A percentile compares a stretch with the other conserved stretches of the same genome.
phyloP scores from a whole-genome alignment of 176 grass and related monocot genomes.

The Carex littledalei region DNA sequence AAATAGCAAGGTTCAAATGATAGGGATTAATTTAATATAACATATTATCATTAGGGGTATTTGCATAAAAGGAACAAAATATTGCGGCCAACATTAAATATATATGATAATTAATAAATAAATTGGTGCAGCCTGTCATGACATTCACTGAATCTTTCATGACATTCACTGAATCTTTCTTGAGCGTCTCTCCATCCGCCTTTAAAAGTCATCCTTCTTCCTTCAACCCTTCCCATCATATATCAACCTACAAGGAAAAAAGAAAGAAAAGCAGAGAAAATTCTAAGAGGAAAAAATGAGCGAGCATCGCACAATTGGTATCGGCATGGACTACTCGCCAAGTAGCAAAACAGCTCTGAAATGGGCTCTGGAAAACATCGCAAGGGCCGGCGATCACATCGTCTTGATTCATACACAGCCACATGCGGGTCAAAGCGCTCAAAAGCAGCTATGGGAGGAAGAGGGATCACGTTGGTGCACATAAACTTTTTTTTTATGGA shows the following conservation, averaged over 20 bases:
- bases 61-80: not conserved
- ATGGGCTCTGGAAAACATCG: conserved; percentile 64
- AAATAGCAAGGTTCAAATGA: not conserved
- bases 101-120: not conserved
- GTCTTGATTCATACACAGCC: conserved; percentile 60
- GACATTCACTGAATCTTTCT: conserved; percentile 2
- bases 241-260: not conserved
- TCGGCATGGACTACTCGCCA: conserved; percentile 70
- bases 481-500: not conserved
- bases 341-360: conserved; percentile 78
- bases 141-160: not conserved
- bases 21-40: not conserved
- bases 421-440: conserved; percentile 25
- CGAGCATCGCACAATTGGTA: conserved; percentile 48
- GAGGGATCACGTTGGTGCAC: conserved; percentile 43
- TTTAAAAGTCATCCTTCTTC: conserved; percentile 7
- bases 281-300: conserved; percentile 15
- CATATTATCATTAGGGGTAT: not conserved
- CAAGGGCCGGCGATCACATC: conserved; percentile 49
- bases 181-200: not conserved
- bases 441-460: conserved; percentile 41
- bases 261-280: not conserved
- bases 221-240: not conserved
- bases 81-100: not conserved
- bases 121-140: not conserved